A percentile compares a stretch with the other conserved stretches of the same genome.
Conservation (phyloP, 164 flowering plant species). For the Protea cynaroides region DNA sequence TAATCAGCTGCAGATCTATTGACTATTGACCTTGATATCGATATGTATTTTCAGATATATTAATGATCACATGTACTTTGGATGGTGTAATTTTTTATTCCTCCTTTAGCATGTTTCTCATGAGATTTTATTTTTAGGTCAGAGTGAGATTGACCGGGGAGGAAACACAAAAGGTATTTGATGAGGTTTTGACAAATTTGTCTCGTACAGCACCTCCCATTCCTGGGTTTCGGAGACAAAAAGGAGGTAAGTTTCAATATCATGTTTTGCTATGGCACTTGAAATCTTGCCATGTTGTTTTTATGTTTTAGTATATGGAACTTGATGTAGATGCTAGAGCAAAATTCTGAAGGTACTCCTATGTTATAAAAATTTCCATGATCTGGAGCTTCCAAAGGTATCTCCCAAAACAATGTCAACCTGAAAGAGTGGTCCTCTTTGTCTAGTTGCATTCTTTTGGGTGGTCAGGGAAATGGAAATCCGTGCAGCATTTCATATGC, state of each 20-base stretch:
- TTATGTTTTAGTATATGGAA: background rate
- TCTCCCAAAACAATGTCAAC: background rate
- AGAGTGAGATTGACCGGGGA: conserved; percentile 62
- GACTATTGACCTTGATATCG: no score
- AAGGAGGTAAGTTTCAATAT: conserved; percentile 53
- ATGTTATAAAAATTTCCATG: background rate
- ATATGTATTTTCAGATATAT: no score
- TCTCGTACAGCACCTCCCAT: conserved; percentile 71
- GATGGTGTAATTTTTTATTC: background rate
- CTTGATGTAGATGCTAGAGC: conserved; percentile 3
- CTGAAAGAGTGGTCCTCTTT: background rate
- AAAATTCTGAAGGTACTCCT: background rate
- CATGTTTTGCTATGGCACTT: background rate
- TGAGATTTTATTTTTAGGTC: conserved; percentile 30
- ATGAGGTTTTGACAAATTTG: conserved; percentile 48
- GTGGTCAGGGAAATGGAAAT: background rate
- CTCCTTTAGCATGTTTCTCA: background rate
- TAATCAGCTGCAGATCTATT: no score
- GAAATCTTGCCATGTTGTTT: background rate
- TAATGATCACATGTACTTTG: no score
- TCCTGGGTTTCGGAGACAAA: conserved; percentile 71
- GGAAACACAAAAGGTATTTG: conserved; percentile 55
- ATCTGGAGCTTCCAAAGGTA: background rate
- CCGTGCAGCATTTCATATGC: background rate
- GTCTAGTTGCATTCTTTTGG: background rate